Evolutionary conservation across 1,139 yeast species (phyloP).

Genomic region (Sugiyamaella castrensis): DNA sequence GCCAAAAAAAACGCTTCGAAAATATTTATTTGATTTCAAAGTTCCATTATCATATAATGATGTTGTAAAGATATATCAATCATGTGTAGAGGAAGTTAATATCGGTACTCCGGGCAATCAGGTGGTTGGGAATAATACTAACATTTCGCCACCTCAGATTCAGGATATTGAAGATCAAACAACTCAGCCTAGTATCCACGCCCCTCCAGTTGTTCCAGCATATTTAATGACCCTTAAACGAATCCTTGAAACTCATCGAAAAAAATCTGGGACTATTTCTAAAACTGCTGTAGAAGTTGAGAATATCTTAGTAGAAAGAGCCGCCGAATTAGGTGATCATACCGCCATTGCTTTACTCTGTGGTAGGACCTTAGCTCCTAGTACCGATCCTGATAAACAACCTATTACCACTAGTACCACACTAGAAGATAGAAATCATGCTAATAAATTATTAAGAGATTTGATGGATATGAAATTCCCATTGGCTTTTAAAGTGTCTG

Average conservation of each 20-base stretch:
- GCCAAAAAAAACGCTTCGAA: slow-evolving; percentile 19
- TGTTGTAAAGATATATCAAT: slow-evolving; percentile 25
- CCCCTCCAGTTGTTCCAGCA: slow-evolving; percentile 40
- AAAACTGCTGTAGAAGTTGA: slow-evolving; percentile 50
- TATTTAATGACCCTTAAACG: slow-evolving; percentile 70
- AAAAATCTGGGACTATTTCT: slow-evolving; percentile 57
- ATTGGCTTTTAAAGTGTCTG: slow-evolving; percentile 66
- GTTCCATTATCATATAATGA: slow-evolving; percentile 32
- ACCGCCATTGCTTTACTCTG: slow-evolving; percentile 74
- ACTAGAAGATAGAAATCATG: slow-evolving; percentile 58
- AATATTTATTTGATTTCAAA: slow-evolving; percentile 31
- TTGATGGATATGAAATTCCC: slow-evolving; percentile 67
- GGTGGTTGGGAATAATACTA: neutral
- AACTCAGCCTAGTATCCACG: slow-evolving; percentile 42
- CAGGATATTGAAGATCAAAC: slow-evolving; percentile 20
- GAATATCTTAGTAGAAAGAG: slow-evolving; percentile 66
- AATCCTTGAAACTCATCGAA: slow-evolving; percentile 60
- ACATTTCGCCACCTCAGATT: neutral
- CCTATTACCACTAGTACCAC: slow-evolving; percentile 32
- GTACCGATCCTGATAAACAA: slow-evolving; percentile 26
- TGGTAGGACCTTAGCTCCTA: slow-evolving; percentile 42
- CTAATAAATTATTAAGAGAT: slow-evolving; percentile 57
- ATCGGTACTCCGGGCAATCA: slow-evolving; percentile 13
- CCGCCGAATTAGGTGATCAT: slow-evolving; percentile 79
- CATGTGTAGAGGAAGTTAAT: slow-evolving; percentile 22